Evolutionary conservation across 441 rosid species (phyloP).

Genomic region (Dalechampia spathulata): DNA sequence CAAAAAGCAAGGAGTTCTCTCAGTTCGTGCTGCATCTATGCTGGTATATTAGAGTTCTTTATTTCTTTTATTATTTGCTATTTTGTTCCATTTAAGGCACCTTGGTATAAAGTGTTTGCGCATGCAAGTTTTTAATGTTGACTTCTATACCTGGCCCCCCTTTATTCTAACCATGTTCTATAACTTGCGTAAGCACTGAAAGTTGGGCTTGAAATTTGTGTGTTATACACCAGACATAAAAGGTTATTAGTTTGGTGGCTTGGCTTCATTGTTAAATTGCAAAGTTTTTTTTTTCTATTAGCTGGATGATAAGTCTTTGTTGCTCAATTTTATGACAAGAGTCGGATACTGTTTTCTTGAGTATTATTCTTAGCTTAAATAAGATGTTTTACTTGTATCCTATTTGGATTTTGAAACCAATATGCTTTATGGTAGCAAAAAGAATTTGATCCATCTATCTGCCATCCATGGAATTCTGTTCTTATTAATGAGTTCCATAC

Average conservation of each 20-base stretch:
- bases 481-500: slow-evolving; percentile 18
- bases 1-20: slow-evolving; percentile 70
- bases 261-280: too few relatives aligned
- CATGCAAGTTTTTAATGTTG: too few relatives aligned
- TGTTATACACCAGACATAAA: too few relatives aligned
- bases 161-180: not conserved
- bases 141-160: too few relatives aligned
- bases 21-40: slow-evolving; percentile 93
- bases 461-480: slow-evolving; percentile 3
- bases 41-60: slow-evolving; percentile 76
- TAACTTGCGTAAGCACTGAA: not conserved
- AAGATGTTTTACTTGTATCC: too few relatives aligned
- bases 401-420: too few relatives aligned
- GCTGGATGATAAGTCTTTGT: not conserved
- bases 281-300: not conserved
- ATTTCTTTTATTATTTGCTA: not conserved
- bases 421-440: not conserved
- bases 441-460: not conserved
- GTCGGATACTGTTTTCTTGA: too few relatives aligned
- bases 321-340: not conserved
- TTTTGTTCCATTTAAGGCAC: not conserved
- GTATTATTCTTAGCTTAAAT: not conserved
- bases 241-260: too few relatives aligned
- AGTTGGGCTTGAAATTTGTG: not conserved
- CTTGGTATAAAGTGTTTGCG: not conserved